phyloP scores from a whole-genome alignment of 129 eudicot species.

The Pseudognaphalium luteoalbum region DNA sequence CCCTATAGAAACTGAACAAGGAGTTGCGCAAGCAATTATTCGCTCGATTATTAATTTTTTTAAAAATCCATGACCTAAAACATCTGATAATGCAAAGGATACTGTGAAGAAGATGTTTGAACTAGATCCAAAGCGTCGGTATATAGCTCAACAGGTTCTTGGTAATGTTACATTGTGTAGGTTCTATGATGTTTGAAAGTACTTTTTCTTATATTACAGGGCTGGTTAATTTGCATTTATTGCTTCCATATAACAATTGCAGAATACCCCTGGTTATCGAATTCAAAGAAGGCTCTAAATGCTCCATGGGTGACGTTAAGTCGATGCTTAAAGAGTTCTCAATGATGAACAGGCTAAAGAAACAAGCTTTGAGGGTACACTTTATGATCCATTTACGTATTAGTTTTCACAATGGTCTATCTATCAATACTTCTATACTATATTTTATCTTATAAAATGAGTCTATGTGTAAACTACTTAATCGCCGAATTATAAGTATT shows the following conservation, averaged over 20 bases:
- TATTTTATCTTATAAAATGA: too few relatives aligned
- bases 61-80: constrained; percentile 85
- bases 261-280: constrained; percentile 81
- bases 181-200: constrained; percentile 17
- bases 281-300: constrained; percentile 68
- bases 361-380: constrained; percentile 69
- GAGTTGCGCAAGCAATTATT: constrained; percentile 89
- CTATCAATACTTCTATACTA: too few relatives aligned
- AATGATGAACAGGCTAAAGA: constrained; percentile 83
- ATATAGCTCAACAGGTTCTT: constrained; percentile 82
- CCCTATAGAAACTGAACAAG: constrained; percentile 74
- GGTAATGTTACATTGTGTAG: constrained; percentile 47
- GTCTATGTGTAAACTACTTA: too few relatives aligned
- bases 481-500: too few relatives aligned
- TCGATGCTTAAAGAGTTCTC: constrained; percentile 80
- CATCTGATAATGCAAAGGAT: constrained; percentile 90
- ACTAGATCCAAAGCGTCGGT: constrained; percentile 76
- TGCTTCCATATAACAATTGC: constrained; percentile 24
- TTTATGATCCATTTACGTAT: constrained; percentile 23
- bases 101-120: constrained; percentile 92
- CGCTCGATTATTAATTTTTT: constrained; percentile 73
- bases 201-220: background rate
- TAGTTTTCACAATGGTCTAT: background rate
- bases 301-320: constrained; percentile 75
- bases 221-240: constrained; percentile 10